These are phyloP conservation scores for Penicillium samsonianum DNA, from an alignment of 495 filamentous ascomycete genomes.

Conservation along the genomic window DNA sequence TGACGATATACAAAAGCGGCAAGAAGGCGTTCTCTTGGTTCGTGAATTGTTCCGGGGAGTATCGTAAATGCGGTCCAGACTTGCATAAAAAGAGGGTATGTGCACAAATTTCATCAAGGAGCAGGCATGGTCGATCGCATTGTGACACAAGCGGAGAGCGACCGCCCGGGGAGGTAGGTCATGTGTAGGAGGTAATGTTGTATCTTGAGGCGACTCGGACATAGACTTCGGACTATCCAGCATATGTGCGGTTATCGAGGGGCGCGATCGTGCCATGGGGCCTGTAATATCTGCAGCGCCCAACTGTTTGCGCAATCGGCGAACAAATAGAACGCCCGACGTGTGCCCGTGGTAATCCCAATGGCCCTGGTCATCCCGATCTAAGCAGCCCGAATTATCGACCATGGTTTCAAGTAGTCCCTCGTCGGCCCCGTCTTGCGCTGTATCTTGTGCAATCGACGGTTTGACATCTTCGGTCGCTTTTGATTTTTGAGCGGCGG, in stretches of 20 bases:
- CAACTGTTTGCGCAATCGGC: conserved; percentile 82
- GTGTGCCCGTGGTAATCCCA: conserved; percentile 96
- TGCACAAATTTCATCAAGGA: conserved; percentile 86
- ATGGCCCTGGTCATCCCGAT: conserved; percentile 86
- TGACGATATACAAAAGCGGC: conserved; percentile 77
- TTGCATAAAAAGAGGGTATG: conserved; percentile 76
- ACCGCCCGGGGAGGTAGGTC: conserved; percentile 71
- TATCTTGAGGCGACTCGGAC: conserved; percentile 61
- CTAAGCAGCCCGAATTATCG: conserved; percentile 81
- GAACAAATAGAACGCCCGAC: conserved; percentile 84
- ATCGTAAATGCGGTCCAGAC: conserved; percentile 78
- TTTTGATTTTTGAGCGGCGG: conserved; percentile 32
- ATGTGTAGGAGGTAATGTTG: conserved; percentile 52
- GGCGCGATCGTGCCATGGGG: conserved; percentile 32
- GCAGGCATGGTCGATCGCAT: conserved; percentile 80
- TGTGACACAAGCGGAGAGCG: conserved; percentile 69
- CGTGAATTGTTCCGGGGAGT: conserved; percentile 65
- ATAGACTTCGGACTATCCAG: conserved; percentile 72
- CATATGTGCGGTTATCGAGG: conserved; percentile 47
- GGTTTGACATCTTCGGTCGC: conserved; percentile 14
- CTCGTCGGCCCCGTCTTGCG: conserved; percentile 57
- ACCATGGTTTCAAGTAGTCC: conserved; percentile 93
- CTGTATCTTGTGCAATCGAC: conserved; percentile 19
- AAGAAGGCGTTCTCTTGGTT: conserved; percentile 79
- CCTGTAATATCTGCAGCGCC: conserved; percentile 59